Base-by-base conservation (phyloP, 163 green algal species). In the Scenedesmus sp. region DNA sequence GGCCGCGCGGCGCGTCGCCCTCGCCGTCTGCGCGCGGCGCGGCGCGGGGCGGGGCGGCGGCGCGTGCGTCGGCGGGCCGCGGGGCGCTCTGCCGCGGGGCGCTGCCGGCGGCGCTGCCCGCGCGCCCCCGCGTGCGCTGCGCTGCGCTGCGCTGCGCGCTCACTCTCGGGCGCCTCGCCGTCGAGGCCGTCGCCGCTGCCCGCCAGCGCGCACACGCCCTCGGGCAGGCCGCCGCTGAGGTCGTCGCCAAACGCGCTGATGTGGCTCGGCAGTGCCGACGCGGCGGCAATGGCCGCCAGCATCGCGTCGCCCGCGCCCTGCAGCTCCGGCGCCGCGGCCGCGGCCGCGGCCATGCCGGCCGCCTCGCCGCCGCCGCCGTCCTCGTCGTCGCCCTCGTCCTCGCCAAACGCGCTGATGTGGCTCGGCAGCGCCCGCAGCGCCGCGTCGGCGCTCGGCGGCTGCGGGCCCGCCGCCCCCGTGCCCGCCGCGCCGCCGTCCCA, bases 321-420 rank as follows among this genome's bases (percentile, higher is more conserved):
- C n/a, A n/a, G n/a, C n/a, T n/a, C n/a, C 26, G 20, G 34, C 18
- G 44, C 51, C 50, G 24, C 45, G 4, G 26, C 50, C 31, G 67
- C 51, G 33, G 10, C 67, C n/a, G n/a, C 67, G 34, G 50, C 50
- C 22, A 15, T 42, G 18, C 33, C 84, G 62, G 54, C 31, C 0
- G 47, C 54, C 20, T 72, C 57, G 6, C 29, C 69, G 51, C 34
- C 60, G 53, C 62, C 60, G 20, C 17, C 77, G 56, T 72, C 76
- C 73, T 84, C 64, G 13, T 70, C 51, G 15, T 87, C 62, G 45
- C 13, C 60, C 33, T 34, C 47, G 31, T 56, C 73, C 13, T 77
- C 81, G 7, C 87, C 88, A 65, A 91, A 92, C 20, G 85, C 81
- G 13, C 80, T 85, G 63, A 91, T 91, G 56, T 89, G 87, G 20